Percentiles rank a stretch among this genome's conserved stretches.
phyloP scores from a whole-genome alignment of 768 basidiomycete genomes.

The Pulveroboletus sp. region DNA sequence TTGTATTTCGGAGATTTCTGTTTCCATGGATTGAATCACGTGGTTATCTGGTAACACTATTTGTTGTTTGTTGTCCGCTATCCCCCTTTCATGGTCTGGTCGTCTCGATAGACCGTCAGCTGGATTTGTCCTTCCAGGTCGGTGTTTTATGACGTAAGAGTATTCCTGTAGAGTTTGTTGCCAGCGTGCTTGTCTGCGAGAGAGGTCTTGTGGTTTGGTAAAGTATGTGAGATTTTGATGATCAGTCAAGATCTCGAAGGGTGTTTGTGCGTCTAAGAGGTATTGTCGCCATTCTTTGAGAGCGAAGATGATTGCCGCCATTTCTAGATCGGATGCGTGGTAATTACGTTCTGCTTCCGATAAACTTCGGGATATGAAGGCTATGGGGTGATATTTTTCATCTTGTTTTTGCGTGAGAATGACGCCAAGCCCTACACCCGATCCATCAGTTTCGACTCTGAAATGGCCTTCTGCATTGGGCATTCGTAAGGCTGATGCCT shows the following conservation, averaged over 20 bases:
- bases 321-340: background rate
- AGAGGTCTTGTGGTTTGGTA: background rate
- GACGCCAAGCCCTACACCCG: too few relatives aligned
- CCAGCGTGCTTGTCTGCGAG: background rate
- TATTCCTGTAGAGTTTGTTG: background rate
- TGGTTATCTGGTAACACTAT: too few relatives aligned
- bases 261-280: background rate
- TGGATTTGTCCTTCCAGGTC: background rate
- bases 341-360: background rate
- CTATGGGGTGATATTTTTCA: background rate
- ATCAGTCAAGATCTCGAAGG: background rate
- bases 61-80: too few relatives aligned
- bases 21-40: too few relatives aligned
- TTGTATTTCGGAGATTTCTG: too few relatives aligned
- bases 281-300: background rate
- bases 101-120: background rate
- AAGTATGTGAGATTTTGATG: too few relatives aligned
- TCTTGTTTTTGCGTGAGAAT: background rate
- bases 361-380: background rate
- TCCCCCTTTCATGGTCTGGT: too few relatives aligned
- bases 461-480: background rate
- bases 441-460: background rate
- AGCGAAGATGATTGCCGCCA: background rate
- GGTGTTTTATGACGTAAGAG: rapidly evolving
- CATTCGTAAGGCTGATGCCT: background rate